These are phyloP conservation scores for Mediolabrus comicus DNA, from an alignment of 108 stramenopile genomes.

Conservation along the genomic window DNA sequence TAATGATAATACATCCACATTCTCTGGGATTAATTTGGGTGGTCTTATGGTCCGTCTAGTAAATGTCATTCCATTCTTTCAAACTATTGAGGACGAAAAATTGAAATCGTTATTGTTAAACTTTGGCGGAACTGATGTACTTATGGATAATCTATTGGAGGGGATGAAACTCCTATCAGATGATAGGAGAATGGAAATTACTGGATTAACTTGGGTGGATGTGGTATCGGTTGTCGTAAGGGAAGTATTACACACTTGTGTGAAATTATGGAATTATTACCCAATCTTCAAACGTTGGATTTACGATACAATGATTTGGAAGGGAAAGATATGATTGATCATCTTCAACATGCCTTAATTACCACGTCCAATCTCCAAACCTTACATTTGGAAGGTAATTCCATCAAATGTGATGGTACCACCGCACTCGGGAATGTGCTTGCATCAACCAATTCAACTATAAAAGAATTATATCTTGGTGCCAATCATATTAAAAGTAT, in stretches of 20 bases:
- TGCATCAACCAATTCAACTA: neutral
- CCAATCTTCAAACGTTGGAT: neutral
- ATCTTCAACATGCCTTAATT: neutral
- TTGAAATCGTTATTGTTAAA: neutral
- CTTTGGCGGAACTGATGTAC: neutral
- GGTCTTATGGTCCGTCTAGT: neutral
- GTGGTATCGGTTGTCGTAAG: neutral
- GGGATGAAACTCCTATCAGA: neutral
- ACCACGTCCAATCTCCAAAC: neutral
- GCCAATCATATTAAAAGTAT: slow-evolving; percentile 29
- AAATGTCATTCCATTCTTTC: neutral
- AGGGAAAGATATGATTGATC: slow-evolving; percentile 10
- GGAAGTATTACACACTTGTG: neutral
- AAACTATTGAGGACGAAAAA: neutral
- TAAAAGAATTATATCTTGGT: slow-evolving; percentile 21
- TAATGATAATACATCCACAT: too few species aligned
- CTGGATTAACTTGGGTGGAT: neutral
- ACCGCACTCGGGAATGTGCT: slow-evolving; percentile 3
- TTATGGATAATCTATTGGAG: neutral
- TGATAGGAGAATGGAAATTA: neutral
- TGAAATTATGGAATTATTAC: neutral
- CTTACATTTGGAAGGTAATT: slow-evolving; percentile 13
- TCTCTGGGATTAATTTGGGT: neutral
- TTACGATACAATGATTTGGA: slow-evolving; percentile 20
- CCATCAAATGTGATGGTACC: slow-evolving; percentile 2